Base-by-base conservation (phyloP, 1,139 yeast species). In the Taphrina pruni region DNA sequence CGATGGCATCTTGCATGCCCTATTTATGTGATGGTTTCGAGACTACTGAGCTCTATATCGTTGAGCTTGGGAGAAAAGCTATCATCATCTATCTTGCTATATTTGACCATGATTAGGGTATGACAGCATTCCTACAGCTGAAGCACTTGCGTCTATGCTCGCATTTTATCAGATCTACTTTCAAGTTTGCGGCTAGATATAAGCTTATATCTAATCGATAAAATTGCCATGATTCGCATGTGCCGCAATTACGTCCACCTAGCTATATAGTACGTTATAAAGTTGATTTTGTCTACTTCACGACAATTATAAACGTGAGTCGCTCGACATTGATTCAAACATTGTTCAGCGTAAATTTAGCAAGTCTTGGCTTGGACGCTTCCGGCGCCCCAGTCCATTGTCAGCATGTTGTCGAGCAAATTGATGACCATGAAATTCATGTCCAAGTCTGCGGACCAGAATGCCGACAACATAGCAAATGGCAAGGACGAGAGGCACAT, bases 361-460 rank as follows among this genome's bases (percentile, higher is more conserved):
- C 32, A 26, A 26, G 32, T 26, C 32, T 26, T 26, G 32, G 32
- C 32, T 4, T 26, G 32, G 32, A 26, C 32, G 32, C 32, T 26
- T 2, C 4, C 32, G 32, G 32, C 32, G 32, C 32, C 32, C 4
- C 32, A 26, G 32, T 4, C 32, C 32, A 26, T 26, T 4, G 2
- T 45, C 50, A 41, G 21, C 36, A 56, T 56, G 60, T 55, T 57
- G 21, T 64, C 67, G 11, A 55, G 48, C 56, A 64, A 64, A 36
- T 32, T 64, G 21, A 64, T 64, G 67, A 54, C 60, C 39, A 64
- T 64, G 67, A 64, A 64, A 51, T 64, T 64, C 55, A 64, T 64
- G 67, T 17, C 60, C 60, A 55, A 48, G 12, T 52, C 60, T 12
- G 41, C 66, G 21, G 56, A 48, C 20, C 39, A 50, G n/a, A 55